phyloP scores from a whole-genome alignment of 2,329 filamentous ascomycete species.

The Alternaria triticina region DNA sequence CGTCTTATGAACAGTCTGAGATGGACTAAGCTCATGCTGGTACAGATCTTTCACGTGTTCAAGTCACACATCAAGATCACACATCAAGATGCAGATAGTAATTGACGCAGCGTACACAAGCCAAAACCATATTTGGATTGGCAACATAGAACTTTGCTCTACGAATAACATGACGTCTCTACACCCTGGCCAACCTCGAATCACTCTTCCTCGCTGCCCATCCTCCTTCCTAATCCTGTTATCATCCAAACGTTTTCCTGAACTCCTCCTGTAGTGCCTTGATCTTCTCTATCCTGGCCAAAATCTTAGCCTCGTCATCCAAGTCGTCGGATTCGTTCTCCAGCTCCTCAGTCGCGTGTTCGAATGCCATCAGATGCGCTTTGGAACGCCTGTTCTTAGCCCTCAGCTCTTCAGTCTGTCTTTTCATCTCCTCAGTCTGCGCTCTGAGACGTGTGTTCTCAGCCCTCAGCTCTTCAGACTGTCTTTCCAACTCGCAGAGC shows the following conservation, averaged over 20 bases:
- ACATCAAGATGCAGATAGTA: neutral
- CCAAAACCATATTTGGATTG: neutral
- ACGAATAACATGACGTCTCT: neutral
- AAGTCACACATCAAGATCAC: no score
- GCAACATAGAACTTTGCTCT: neutral
- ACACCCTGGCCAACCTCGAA: neutral
- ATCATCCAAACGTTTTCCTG: no score
- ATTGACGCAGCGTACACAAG: neutral
- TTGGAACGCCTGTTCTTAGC: neutral
- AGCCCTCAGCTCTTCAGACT: neutral
- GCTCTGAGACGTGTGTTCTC: neutral
- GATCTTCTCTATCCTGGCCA: neutral
- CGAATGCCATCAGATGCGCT: neutral
- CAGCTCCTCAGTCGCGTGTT: neutral
- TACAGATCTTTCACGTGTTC: no score
- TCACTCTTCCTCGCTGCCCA: neutral
- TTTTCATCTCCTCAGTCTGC: neutral
- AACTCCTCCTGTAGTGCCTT: no score
- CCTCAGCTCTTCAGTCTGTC: neutral
- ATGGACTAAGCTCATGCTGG: neutral
- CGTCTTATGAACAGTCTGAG: neutral
- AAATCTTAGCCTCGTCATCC: neutral
- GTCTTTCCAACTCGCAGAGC: neutral
- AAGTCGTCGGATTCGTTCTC: neutral
- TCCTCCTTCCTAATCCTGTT: neutral